Conservation (phyloP, 495 filamentous ascomycete genomes). For the Hyaloscypha finlandica region DNA sequence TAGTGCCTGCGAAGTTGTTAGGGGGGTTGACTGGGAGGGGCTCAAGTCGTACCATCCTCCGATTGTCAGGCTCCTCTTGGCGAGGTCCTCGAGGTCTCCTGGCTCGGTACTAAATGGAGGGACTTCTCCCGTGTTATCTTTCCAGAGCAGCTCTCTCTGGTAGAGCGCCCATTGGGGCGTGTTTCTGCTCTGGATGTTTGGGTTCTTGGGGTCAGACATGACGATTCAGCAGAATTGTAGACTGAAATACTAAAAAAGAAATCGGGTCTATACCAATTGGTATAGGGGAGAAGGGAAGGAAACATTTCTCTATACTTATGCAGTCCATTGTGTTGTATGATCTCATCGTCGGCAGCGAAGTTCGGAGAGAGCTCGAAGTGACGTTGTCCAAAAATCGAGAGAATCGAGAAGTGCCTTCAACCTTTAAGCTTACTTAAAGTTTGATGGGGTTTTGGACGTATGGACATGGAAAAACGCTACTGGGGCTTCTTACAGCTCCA, state of each 20-base stretch:
- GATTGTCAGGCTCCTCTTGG: constrained; percentile 55
- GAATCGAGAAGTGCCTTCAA: too few relatives aligned
- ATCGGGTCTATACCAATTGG: neutral
- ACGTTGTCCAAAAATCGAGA: neutral
- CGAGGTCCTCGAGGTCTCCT: constrained; percentile 57
- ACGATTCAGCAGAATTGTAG: neutral
- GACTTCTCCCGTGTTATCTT: constrained; percentile 54
- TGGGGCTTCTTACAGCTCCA: too few relatives aligned
- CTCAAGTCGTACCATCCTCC: constrained; percentile 44
- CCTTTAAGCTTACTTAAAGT: too few relatives aligned
- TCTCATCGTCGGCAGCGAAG: neutral
- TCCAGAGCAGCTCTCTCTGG: constrained; percentile 64
- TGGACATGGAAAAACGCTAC: too few relatives aligned
- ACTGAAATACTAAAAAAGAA: neutral
- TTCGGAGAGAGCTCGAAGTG: neutral
- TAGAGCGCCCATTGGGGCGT: constrained; percentile 65
- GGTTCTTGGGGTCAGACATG: constrained; percentile 59
- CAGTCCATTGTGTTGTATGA: neutral
- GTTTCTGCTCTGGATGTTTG: constrained; percentile 54
- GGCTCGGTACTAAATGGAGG: constrained; percentile 64
- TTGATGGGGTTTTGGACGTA: too few relatives aligned
- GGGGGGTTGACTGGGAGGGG: neutral
- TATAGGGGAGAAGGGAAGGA: neutral
- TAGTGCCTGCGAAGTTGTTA: constrained; percentile 6
- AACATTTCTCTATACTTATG: neutral